Evolutionary conservation across 2,329 filamentous ascomycete species (phyloP), one percentile per base, ranked within the genome.

Genomic region (Curvularia hawaiiensis): DNA sequence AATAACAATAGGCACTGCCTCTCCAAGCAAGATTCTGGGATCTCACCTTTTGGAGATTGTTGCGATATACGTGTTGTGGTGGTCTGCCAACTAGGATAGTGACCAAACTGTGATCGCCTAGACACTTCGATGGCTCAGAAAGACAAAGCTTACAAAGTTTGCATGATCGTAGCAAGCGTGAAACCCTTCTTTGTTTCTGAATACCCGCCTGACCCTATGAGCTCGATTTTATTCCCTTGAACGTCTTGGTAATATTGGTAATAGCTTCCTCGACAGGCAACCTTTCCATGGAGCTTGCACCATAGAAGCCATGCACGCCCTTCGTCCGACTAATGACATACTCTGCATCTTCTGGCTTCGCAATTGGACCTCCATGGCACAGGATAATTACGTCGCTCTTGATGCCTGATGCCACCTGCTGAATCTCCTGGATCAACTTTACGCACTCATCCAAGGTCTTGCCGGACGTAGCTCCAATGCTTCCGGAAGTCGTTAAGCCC

Each of bases 331-430:
- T 79, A 30, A 90, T 78, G 10, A 90, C 83, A 69, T 85, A 89
- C 61, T 83, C 78, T 0, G 88, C 88, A 71, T 90, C 87, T 46
- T 84, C 77, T 0, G 86, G 85, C 50, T 80, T 80, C 3, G 87
- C 86, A 61, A 91, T 88, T 0, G 88, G 88, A 0, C 88, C 88
- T 0, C 88, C 88, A 68, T 90, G 88, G 60, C 88, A 90, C n/a
- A 90, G 70, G 18, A 90, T 83, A 50, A 90, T 84, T 11, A 90
- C 77, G 12, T 89, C 84, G 0, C 77, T 70, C 9, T 84, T 84
- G 45, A 89, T 79, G 50, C 75, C 71, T 0, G 79, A 78, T 0
- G 85, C 87, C 0, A 83, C 85, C 70, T 90, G 85, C 20, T 83
- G 78, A 65, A 90, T 90, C 28, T 83, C 81, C 75, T 90, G 86